Evolutionary conservation across 1,284 basidiomycete species (phyloP).

Genomic region (Mrakiaceae sp.): DNA sequence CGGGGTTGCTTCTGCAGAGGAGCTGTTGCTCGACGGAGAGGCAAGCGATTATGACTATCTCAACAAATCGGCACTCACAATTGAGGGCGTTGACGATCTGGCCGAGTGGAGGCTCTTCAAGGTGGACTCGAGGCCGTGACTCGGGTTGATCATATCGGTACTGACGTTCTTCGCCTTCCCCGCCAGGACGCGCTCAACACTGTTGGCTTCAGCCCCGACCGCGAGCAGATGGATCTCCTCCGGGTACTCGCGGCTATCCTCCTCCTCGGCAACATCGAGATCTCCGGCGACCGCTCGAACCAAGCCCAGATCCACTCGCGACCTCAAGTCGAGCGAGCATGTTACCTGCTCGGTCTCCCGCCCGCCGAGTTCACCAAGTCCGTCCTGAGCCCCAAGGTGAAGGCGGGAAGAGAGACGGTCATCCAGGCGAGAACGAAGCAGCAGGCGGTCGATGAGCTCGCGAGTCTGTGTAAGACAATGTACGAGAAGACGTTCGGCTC

Average conservation of each 20-base stretch:
- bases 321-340: conserved; percentile 64
- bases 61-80: conserved; percentile 74
- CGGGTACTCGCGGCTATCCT: conserved; percentile 86
- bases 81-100: conserved; percentile 88
- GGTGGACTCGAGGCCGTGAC: conserved; percentile 36
- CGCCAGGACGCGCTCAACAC: conserved; percentile 62
- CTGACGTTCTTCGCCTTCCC: background rate
- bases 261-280: conserved; percentile 87
- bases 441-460: conserved; percentile 88
- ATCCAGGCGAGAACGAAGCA: conserved; percentile 82
- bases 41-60: conserved; percentile 83
- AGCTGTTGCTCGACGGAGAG: conserved; percentile 61
- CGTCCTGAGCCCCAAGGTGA: conserved; percentile 73
- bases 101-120: conserved; percentile 77
- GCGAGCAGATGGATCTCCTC: conserved; percentile 86
- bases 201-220: conserved; percentile 65
- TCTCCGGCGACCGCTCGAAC: conserved; percentile 70
- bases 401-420: conserved; percentile 95
- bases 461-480: conserved; percentile 84
- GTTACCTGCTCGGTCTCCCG: conserved; percentile 86
- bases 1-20: conserved; percentile 40
- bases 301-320: conserved; percentile 63
- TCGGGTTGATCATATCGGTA: background rate
- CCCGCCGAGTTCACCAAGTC: conserved; percentile 80
- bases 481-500: conserved; percentile 95